These are phyloP conservation scores for Penicillium bialowiezense DNA, from an alignment of 495 filamentous ascomycete species.

Conservation along the genomic window DNA sequence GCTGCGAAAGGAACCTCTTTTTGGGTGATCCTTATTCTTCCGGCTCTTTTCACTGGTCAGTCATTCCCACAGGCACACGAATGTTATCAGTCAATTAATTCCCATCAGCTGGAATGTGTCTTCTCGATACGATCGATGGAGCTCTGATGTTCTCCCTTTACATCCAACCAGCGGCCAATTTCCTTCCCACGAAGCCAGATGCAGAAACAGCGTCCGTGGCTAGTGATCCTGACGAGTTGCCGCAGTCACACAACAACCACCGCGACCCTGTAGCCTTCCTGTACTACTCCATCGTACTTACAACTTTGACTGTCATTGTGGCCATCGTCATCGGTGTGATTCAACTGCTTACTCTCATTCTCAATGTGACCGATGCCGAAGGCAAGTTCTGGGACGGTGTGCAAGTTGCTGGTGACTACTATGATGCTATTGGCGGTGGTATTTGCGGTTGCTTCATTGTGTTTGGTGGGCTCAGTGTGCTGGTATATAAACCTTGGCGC, in stretches of 20 bases:
- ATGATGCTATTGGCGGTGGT: constrained; percentile 78
- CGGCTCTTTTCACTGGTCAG: constrained; percentile 86
- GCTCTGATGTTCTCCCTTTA: constrained; percentile 95
- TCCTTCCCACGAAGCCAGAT: constrained; percentile 35
- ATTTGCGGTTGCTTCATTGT: constrained; percentile 84
- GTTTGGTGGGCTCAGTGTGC: constrained; percentile 66
- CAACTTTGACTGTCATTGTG: constrained; percentile 81
- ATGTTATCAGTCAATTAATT: background rate
- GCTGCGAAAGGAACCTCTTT: constrained; percentile 80
- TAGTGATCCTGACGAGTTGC: constrained; percentile 19
- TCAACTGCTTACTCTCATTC: constrained; percentile 73
- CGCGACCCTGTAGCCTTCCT: constrained; percentile 80
- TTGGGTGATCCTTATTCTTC: constrained; percentile 95
- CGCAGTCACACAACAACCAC: constrained; percentile 33
- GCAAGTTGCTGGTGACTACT: constrained; percentile 68
- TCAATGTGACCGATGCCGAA: constrained; percentile 68
- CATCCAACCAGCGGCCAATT: constrained; percentile 56
- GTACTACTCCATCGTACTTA: constrained; percentile 93
- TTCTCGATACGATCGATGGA: constrained; percentile 86
- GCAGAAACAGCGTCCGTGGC: constrained; percentile 14
- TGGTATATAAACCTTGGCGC: constrained; percentile 77
- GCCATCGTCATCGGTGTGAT: constrained; percentile 82
- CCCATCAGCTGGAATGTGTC: constrained; percentile 74
- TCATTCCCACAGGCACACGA: constrained; percentile 10
- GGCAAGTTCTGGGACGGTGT: constrained; percentile 89